phyloP scores from a whole-genome alignment of 768 basidiomycete species.

The Tricholoma hemisulphureum region DNA sequence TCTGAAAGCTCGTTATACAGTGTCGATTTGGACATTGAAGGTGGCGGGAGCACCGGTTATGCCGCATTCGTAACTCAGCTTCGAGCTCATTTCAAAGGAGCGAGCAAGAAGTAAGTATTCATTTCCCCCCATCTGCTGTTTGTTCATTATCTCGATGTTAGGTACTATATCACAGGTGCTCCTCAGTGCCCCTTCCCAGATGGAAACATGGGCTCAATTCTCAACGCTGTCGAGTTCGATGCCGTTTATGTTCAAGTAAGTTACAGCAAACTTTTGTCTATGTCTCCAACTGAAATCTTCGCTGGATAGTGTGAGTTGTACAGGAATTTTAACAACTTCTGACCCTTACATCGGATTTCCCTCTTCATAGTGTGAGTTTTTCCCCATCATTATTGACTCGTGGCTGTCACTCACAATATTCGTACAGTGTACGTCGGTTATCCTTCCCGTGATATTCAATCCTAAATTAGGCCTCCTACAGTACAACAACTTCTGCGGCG shows the following conservation, averaged over 20 bases:
- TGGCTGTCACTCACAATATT: background rate
- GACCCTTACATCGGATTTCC: background rate
- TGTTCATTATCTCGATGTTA: constrained; percentile 15
- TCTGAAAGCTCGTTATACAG: constrained; percentile 19
- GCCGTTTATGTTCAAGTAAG: constrained; percentile 67
- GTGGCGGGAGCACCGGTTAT: constrained; percentile 47
- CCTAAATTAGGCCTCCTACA: background rate
- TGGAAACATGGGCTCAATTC: constrained; percentile 48
- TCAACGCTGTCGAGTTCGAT: constrained; percentile 62
- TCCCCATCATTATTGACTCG: background rate
- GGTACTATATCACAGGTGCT: constrained; percentile 56
- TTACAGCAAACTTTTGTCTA: background rate
- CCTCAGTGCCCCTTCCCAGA: constrained; percentile 65
- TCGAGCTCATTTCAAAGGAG: constrained; percentile 40
- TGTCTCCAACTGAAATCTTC: background rate
- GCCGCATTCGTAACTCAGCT: constrained; percentile 48
- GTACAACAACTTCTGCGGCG: constrained; percentile 24
- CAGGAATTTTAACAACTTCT: background rate
- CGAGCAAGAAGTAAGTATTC: constrained; percentile 46
- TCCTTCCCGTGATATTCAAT: background rate
- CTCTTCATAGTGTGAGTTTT: constrained; percentile 12
- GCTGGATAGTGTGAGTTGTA: constrained; percentile 8
- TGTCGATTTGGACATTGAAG: constrained; percentile 66
- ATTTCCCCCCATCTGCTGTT: no score
- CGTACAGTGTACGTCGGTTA: constrained; percentile 10